A percentile compares a stretch with the other conserved stretches of the same genome.
phyloP scores from a whole-genome alignment of 306 rosid genomes.

The Gynostemma pentaphyllum region DNA sequence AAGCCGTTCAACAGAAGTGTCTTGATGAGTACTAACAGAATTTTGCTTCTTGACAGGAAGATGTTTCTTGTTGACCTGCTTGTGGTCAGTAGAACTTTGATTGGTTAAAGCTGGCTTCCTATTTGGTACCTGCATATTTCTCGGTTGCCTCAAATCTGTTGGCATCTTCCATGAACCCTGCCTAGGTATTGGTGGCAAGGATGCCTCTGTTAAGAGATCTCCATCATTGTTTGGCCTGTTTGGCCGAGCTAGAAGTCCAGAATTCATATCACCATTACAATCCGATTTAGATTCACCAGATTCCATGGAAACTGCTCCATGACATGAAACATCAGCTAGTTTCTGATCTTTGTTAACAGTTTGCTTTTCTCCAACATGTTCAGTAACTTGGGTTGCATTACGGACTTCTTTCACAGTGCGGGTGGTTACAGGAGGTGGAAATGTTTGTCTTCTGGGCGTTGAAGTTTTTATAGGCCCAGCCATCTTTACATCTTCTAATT shows the following conservation, averaged over 20 bases:
- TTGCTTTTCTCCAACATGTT: conserved; percentile 49
- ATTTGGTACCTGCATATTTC: conserved; percentile 40
- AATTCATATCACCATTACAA: conserved; percentile 47
- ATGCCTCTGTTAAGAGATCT: conserved; percentile 45
- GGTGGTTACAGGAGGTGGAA: conserved; percentile 46
- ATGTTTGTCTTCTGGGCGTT: conserved; percentile 79
- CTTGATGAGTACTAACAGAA: conserved; percentile 49
- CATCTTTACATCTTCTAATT: conserved; percentile 91
- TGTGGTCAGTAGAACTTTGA: conserved; percentile 57
- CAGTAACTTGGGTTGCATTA: conserved; percentile 35
- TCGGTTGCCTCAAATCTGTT: conserved; percentile 51
- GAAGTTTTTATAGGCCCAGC: conserved; percentile 86
- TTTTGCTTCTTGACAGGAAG: conserved; percentile 67
- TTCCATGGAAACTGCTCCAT: conserved; percentile 48
- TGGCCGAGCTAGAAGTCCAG: conserved; percentile 43
- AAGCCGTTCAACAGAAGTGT: conserved; percentile 91
- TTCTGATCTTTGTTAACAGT: conserved; percentile 51
- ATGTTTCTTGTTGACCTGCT: conserved; percentile 58
- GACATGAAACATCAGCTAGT: conserved; percentile 35
- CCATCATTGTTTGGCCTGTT: conserved; percentile 52
- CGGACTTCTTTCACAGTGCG: conserved; percentile 74
- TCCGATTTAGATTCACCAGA: conserved; percentile 54
- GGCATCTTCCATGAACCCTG: conserved; percentile 89
- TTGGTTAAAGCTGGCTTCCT: conserved; percentile 45
- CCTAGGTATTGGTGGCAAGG: conserved; percentile 62